Conservation (phyloP, 2,329 filamentous ascomycete genomes). For the Epichloe aotearoae region DNA sequence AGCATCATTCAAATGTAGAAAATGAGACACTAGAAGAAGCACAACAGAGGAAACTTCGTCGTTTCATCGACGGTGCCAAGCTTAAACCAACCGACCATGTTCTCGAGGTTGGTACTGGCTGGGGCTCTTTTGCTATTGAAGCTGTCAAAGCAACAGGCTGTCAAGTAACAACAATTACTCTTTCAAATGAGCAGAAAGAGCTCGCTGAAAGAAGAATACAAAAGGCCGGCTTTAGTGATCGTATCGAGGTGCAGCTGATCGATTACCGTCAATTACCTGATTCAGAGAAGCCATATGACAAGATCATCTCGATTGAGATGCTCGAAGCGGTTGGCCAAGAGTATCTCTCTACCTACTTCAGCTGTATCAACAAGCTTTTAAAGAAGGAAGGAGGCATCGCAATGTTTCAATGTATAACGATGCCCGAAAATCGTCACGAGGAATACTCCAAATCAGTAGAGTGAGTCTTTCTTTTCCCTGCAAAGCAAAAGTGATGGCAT, state of each 20-base stretch:
- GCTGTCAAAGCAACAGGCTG: slow-evolving; percentile 55
- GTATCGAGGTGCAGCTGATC: slow-evolving; percentile 51
- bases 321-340: slow-evolving; percentile 59
- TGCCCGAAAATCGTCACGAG: slow-evolving; percentile 55
- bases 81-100: slow-evolving; percentile 55
- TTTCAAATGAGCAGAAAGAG: slow-evolving; percentile 55
- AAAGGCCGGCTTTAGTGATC: slow-evolving; percentile 43
- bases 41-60: slow-evolving; percentile 52
- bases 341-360: slow-evolving; percentile 55
- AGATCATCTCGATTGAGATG: slow-evolving; percentile 67
- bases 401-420: slow-evolving; percentile 66
- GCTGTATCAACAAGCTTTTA: slow-evolving; percentile 46
- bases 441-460: slow-evolving; percentile 54
- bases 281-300: slow-evolving; percentile 47
- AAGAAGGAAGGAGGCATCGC: slow-evolving; percentile 54
- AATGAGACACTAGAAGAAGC: slow-evolving; percentile 50
- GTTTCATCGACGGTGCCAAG: slow-evolving; percentile 51
- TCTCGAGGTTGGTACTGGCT: slow-evolving; percentile 63
- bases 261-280: slow-evolving; percentile 53
- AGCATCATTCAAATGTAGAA: background rate
- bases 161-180: slow-evolving; percentile 52
- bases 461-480: slow-evolving; percentile 19
- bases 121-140: slow-evolving; percentile 61
- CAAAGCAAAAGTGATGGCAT: background rate
- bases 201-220: slow-evolving; percentile 53